phyloP scores from a whole-genome alignment of 495 filamentous ascomycete species.

The Penicillium bovifimosum region DNA sequence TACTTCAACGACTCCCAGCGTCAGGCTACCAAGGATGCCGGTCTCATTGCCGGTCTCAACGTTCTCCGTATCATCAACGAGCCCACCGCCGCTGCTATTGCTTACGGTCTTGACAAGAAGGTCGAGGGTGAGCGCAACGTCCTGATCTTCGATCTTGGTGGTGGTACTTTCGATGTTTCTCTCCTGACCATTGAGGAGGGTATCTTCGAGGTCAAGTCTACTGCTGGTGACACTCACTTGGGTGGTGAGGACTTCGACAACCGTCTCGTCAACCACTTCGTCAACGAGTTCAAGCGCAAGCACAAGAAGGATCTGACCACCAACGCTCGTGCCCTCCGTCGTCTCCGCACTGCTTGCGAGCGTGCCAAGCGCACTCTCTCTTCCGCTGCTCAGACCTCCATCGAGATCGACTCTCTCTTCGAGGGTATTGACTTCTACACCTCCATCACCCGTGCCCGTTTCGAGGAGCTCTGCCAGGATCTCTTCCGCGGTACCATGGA shows the following conservation, averaged over 20 bases:
- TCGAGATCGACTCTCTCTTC: constrained; percentile 98
- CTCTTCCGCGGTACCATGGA: constrained; percentile 95
- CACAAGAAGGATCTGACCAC: constrained; percentile 75
- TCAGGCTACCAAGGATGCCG: constrained; percentile 96
- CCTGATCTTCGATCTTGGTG: constrained; percentile 98
- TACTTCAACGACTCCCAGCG: constrained; percentile 99
- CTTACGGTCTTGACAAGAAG: constrained; percentile 98
- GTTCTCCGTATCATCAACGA: constrained; percentile 97
- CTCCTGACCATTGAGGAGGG: constrained; percentile 98
- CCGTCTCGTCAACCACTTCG: constrained; percentile 94
- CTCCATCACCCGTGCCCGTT: constrained; percentile 97
- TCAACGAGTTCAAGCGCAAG: constrained; percentile 87
- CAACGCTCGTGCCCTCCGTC: constrained; percentile 94
- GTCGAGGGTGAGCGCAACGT: constrained; percentile 94
- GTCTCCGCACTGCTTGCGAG: constrained; percentile 97
- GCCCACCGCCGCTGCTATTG: constrained; percentile 91
- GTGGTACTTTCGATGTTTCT: constrained; percentile 99
- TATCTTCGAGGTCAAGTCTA: constrained; percentile 99
- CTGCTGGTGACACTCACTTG: constrained; percentile 97
- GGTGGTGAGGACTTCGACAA: constrained; percentile 99
- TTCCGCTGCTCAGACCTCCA: constrained; percentile 92
- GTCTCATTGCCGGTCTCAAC: constrained; percentile 91
- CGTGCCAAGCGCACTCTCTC: constrained; percentile 98
- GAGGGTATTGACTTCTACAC: constrained; percentile 98
- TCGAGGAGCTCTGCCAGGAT: constrained; percentile 97